Base-by-base conservation (phyloP, 2,329 filamentous ascomycete species). In the Diaporthe citrichinensis region DNA sequence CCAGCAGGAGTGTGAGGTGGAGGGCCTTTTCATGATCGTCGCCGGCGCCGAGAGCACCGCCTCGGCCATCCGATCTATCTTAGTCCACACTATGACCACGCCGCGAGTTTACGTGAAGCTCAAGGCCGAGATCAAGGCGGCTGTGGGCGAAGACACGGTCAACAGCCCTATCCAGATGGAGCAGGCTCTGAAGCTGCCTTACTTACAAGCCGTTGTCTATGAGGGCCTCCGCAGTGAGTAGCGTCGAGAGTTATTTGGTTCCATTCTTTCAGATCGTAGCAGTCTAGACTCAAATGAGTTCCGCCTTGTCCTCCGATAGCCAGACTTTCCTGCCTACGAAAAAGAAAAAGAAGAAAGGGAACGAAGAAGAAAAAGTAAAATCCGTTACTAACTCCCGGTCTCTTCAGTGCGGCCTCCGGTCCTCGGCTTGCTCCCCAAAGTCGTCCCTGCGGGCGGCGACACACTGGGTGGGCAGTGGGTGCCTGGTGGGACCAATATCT, bases 41-140 rank as follows among this genome's bases (percentile, higher is more conserved):
- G 88, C 88, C 2, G 89, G 88, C 4, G 87, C 86, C 2, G 88
- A 90, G 77, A 89, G 87, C 23, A 88, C 88, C 0, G 86, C 88
- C 0, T 87, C 86, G 0, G 84, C 85, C 3, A 83, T 90, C 6
- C 85, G 88, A 2, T 82, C 85, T 49, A 87, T 84, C 7, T 49
- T 78, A 44, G 57, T 78, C 14, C 76, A 76, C 36, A 57, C 77
- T 20, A 68, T 77, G 49, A 75, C 72, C 23, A 74, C 75, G 23
- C 74, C 77, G 0, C 69, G 59, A 23, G 78, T 76, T 0, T 75
- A 74, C 36, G 17, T 28, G 8, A 58, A 49, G 25, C 74, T 78
- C 20, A 73, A 76, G 58, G 49, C 59, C 34, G 78, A 78, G 74
- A 78, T 78, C 31, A 74, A 67, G 20, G 39, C n/a, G 2, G 72